Conservation (phyloP, 2,329 filamentous ascomycete genomes). For the Cladobotryum protrusum region DNA sequence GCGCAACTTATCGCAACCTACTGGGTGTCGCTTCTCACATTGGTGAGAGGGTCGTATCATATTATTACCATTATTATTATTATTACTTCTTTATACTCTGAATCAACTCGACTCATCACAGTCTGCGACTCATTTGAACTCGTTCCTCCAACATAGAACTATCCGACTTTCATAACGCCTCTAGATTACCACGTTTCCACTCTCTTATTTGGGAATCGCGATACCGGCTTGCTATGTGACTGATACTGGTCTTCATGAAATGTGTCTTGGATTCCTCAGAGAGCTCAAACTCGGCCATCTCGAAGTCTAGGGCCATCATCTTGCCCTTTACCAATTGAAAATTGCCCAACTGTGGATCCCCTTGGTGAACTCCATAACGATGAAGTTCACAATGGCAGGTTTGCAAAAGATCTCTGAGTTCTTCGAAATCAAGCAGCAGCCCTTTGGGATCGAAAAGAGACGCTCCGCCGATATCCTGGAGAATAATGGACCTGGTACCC, state of each 20-base stretch:
- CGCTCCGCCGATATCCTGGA: conserved; percentile 1
- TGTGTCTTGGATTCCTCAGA: no score
- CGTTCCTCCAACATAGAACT: no score
- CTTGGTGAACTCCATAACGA: background rate
- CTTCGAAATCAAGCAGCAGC: background rate
- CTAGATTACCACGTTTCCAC: background rate
- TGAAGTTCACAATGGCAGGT: background rate
- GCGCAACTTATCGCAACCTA: no score
- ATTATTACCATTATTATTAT: no score
- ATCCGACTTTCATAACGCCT: background rate
- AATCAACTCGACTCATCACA: no score
- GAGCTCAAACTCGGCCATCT: no score
- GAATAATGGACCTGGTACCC: background rate
- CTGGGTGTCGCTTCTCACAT: no score
- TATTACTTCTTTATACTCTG: no score
- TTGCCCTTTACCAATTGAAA: background rate
- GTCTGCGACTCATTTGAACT: no score
- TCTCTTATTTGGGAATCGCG: background rate
- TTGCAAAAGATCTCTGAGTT: background rate
- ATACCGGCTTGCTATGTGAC: background rate
- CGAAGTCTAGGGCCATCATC: no score
- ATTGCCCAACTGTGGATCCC: background rate
- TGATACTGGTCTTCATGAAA: no score
- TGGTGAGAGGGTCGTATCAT: no score
- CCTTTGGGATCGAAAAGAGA: background rate